Conservation (phyloP, 176 grass and related monocot genomes). For the Dendrocalamus sinicus region DNA sequence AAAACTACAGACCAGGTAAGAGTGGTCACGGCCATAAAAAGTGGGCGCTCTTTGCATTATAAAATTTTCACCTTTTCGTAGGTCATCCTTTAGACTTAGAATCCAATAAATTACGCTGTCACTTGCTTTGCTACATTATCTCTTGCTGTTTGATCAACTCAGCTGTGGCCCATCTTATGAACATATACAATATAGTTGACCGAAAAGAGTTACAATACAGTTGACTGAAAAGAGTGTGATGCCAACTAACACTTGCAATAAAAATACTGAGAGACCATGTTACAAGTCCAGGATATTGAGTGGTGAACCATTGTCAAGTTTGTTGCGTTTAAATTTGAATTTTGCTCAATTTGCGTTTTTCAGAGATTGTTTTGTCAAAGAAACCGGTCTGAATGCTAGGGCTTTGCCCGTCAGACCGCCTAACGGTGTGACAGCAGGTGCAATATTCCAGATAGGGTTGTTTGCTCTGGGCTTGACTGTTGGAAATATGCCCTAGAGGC, state of each 20-base stretch:
- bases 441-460: too few relatives aligned
- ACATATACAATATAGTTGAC: constrained; percentile 33
- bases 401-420: too few relatives aligned
- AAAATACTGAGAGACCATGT: too few relatives aligned
- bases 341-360: too few relatives aligned
- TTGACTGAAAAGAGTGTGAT: constrained; percentile 30
- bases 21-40: neutral
- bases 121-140: constrained; percentile 16
- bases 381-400: too few relatives aligned
- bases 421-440: too few relatives aligned
- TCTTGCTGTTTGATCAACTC: constrained; percentile 25
- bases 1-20: neutral
- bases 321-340: too few relatives aligned
- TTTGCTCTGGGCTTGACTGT: too few relatives aligned
- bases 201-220: neutral
- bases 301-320: too few relatives aligned
- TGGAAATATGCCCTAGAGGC: too few relatives aligned
- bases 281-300: too few relatives aligned
- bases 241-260: constrained; percentile 37
- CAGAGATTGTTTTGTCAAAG: too few relatives aligned
- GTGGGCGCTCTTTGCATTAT: neutral
- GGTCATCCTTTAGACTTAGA: neutral
- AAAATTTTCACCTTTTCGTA: neutral
- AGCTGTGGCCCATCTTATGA: neutral
- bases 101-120: neutral